phyloP scores from a whole-genome alignment of 306 rosid genomes.

The Oxytropis ochrocephala region DNA sequence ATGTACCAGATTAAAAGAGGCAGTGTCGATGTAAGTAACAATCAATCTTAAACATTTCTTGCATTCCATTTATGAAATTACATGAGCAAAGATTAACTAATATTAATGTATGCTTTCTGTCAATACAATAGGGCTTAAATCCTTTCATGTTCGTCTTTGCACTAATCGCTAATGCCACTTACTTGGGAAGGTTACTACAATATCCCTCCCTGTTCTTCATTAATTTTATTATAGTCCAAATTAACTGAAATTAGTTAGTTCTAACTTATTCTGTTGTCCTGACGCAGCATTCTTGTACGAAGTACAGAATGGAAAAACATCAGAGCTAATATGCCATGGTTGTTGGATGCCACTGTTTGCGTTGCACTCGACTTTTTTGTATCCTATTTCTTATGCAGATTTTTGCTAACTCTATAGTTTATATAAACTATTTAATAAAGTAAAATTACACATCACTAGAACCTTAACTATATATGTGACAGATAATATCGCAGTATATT shows the following conservation, averaged over 20 bases:
- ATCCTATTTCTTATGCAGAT: slow-evolving; percentile 34
- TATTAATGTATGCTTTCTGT: neutral
- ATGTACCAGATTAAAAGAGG: slow-evolving; percentile 78
- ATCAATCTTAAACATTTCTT: neutral
- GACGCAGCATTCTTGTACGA: slow-evolving; percentile 70
- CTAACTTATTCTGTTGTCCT: neutral
- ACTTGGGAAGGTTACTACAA: slow-evolving; percentile 54
- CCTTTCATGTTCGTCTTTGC: slow-evolving; percentile 92
- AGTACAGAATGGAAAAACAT: slow-evolving; percentile 52
- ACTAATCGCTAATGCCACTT: slow-evolving; percentile 63
- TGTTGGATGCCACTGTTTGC: slow-evolving; percentile 77
- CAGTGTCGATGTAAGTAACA: slow-evolving; percentile 83
- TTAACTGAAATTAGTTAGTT: neutral
- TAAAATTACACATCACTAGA: neutral
- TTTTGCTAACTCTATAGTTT: neutral
- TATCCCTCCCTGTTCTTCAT: neutral
- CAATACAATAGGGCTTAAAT: slow-evolving; percentile 56
- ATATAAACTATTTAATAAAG: neutral
- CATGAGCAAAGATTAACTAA: neutral
- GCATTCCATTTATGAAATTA: neutral
- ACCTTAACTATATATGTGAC: slow-evolving; percentile 34
- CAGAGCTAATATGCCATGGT: slow-evolving; percentile 84
- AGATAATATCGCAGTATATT: slow-evolving; percentile 66
- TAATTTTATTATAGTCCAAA: neutral
- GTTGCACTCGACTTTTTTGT: slow-evolving; percentile 83